A percentile compares a stretch with the other conserved stretches of the same genome.
phyloP scores from a whole-genome alignment of 805 yeast species.

The Yamadazyma insecticola region DNA sequence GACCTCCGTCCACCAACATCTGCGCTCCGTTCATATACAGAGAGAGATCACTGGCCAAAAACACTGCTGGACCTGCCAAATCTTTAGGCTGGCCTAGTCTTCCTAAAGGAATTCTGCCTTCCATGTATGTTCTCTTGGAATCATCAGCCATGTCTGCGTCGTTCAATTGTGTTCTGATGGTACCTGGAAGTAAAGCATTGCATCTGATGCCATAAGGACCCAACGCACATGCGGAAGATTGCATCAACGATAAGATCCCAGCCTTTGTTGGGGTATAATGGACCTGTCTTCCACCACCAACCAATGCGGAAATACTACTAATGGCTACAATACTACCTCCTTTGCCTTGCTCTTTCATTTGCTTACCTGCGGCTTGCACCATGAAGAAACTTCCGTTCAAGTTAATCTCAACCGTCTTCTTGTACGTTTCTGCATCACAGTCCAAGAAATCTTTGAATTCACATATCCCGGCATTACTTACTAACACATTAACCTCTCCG shows the following conservation, averaged over 20 bases:
- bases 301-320: constrained; percentile 39
- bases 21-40: constrained; percentile 39
- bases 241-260: constrained; percentile 41
- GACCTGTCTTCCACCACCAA: constrained; percentile 42
- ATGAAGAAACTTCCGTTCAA: constrained; percentile 41
- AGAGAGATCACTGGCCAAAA: constrained; percentile 34
- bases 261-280: constrained; percentile 48
- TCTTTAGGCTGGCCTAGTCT: constrained; percentile 35
- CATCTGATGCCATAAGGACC: constrained; percentile 41
- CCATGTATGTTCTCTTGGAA: constrained; percentile 32
- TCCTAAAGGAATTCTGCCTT: constrained; percentile 35
- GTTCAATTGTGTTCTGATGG: constrained; percentile 38
- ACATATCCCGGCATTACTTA: constrained; percentile 46
- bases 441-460: constrained; percentile 37
- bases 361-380: constrained; percentile 45
- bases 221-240: constrained; percentile 39
- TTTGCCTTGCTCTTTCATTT: constrained; percentile 40
- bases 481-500: constrained; percentile 37
- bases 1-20: constrained; percentile 41
- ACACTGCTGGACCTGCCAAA: constrained; percentile 40
- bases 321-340: constrained; percentile 47
- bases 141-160: constrained; percentile 37
- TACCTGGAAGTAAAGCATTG: constrained; percentile 44
- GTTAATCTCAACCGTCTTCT: constrained; percentile 33
- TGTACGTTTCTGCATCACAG: constrained; percentile 32